phyloP scores from a whole-genome alignment of 2,329 filamentous ascomycete species.

The Cladophialophora bantiana region DNA sequence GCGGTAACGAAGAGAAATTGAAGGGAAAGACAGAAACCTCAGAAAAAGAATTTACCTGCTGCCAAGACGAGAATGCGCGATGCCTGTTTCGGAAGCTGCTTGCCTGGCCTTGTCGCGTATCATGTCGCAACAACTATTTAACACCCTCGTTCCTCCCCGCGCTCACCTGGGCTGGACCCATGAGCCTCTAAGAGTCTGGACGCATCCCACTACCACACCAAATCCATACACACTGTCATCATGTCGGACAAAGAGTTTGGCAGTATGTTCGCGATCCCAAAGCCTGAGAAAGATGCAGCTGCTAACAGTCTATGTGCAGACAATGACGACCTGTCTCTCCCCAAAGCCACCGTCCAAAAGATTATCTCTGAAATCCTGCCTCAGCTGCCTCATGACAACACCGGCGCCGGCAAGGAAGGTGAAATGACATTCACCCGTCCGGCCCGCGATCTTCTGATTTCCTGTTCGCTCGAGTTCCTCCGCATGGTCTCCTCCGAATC shows the following conservation, averaged over 20 bases:
- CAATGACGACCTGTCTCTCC: conserved; percentile 66
- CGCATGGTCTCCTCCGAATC: conserved; percentile 98
- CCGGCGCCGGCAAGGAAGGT: conserved; percentile 58
- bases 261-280: conserved; percentile 27
- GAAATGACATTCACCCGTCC: conserved; percentile 78
- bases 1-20: neutral
- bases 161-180: conserved; percentile 24
- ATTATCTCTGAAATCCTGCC: conserved; percentile 95
- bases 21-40: conserved; percentile 6
- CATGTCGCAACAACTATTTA: conserved; percentile 22
- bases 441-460: conserved; percentile 91
- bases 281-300: neutral
- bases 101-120: neutral
- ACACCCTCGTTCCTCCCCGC: conserved; percentile 15
- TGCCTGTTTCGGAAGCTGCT: conserved; percentile 19
- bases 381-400: conserved; percentile 30
- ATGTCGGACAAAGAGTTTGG: conserved; percentile 66
- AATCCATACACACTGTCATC: conserved; percentile 17
- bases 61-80: conserved; percentile 27
- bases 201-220: neutral
- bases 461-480: conserved; percentile 99
- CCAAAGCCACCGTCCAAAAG: conserved; percentile 73
- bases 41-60: conserved; percentile 3
- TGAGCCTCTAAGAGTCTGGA: conserved; percentile 9
- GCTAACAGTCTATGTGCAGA: conserved; percentile 45